Evolutionary conservation across 768 basidiomycete genomes (phyloP), one percentile per base, ranked within the genome.

Genomic region (Gloeopeniophorella convolvens): DNA sequence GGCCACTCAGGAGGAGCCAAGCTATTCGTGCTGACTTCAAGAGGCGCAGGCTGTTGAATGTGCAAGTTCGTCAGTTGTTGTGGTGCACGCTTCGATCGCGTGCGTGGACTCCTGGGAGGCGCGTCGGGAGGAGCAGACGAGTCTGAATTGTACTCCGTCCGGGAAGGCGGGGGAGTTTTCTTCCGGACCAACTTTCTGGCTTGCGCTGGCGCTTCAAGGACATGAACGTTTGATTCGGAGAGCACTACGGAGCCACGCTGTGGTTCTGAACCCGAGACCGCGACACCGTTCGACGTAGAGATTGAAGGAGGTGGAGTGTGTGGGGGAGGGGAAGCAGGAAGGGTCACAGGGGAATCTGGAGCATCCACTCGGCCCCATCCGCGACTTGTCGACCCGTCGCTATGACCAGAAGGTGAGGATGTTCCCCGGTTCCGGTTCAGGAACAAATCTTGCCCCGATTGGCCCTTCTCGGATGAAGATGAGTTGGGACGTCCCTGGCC

Each of bases 81-180:
- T 30, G 67, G 57, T 49, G 76, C 64, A 15, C 79, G 76, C 63
- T 77, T 84, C 4, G 76, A 68, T 20, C 80, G 76, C n/a, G 78
- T 49, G 37, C 75, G 74, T 8, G 76, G 65, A 39, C 63, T 70
- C 28, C 61, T 67, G 31, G 70, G 65, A 15, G 68, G 62, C 3
- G 70, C 70, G 11, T 67, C 59, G 40, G 61, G 58, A 12, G 62
- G 62, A 15, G 65, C 54, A 31, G 78, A 76, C 13, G 77, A 78
- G 52, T 79, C 77, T n/a, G 77, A 77, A 3, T 72, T 71, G 48
- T 80, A 75, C 9, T 46, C 49, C 10, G 46, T 66, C 58, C 21
- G 54, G 15, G 54, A 31, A 2, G 63, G 55, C 27, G 69, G 63
- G 1, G 70, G 71, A 0, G 68, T 64, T 46, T 67, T 73, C 61